Evolutionary conservation across 2,329 filamentous ascomycete genomes (phyloP), one percentile per base, ranked within the genome.

Genomic region (Aureobasidium lini): DNA sequence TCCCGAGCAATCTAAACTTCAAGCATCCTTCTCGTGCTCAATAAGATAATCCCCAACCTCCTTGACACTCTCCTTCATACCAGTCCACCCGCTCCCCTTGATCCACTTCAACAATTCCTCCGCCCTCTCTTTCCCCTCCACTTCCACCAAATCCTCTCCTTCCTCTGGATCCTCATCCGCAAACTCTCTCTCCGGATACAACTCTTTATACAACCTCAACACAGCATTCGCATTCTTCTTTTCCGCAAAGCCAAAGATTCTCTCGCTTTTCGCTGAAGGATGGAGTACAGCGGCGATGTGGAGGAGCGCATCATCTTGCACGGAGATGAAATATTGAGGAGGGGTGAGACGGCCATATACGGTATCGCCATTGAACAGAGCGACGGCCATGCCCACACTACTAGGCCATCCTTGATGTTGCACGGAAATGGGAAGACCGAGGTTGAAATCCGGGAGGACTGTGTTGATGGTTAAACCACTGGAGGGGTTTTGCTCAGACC

Each of bases 231-330:
- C 80, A 47, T 72, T 80, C 59, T 73, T 79, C 0, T 73, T 74
- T 1, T 73, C 70, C 0, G 77, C 80, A 56, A 79, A 82, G 1
- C 72, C 82, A 64, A 84, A 82, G 8, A 86, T 66, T 1, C 83
- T 76, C 64, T 84, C 76, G 0, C 73, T 73, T 1, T 69, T 61
- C 0, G 83, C 73, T 0, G 73, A 70, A 0, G 73, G 70, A 23
- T 81, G 70, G 0, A 82, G 70, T 7, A 80, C 69, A 0, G 77
- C 82, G 2, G 79, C 77, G 2, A 84, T 72, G 42, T 84, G 81
- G 0, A 85, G 67, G 0, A 76, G 70, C 0, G 79, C 82, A 3
- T 66, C 66, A 54, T 84, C 81, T 10, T 77, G 69, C 0, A 80
- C 75, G 63, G 81, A 71, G 28, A 81, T 69, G 64, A 69, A 76